A percentile compares a stretch with the other conserved stretches of the same genome.
Conservation (phyloP, 371 early-diverging fungal species). For the Quaeritorhiza haematococci region DNA sequence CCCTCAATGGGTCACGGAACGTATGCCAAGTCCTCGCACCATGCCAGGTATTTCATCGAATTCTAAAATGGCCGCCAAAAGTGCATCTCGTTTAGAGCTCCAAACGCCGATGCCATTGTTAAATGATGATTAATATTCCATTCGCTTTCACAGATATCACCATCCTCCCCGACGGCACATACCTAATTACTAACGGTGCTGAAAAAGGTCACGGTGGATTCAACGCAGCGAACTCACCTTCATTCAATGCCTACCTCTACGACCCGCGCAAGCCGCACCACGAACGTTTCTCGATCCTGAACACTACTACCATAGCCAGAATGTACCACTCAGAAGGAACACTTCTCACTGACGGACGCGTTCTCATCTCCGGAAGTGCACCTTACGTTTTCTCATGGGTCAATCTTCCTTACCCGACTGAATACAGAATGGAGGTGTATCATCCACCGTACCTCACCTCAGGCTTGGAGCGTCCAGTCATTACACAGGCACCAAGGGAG, state of each 20-base stretch:
- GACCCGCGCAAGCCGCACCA: slow-evolving; percentile 34
- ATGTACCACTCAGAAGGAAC: slow-evolving; percentile 65
- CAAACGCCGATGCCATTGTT: slow-evolving; percentile 1
- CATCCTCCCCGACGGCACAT: slow-evolving; percentile 52
- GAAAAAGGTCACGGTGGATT: slow-evolving; percentile 58
- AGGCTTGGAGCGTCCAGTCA: slow-evolving; percentile 40
- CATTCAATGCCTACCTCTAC: slow-evolving; percentile 54
- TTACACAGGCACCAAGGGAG: slow-evolving; percentile 11
- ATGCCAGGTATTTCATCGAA: slow-evolving; percentile 3
- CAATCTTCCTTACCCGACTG: slow-evolving; percentile 52
- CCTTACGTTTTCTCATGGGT: slow-evolving; percentile 21
- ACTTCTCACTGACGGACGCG: slow-evolving; percentile 53
- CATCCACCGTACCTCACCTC: slow-evolving; percentile 57
- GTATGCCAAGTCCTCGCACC: slow-evolving; percentile 10
- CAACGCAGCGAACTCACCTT: slow-evolving; percentile 35
- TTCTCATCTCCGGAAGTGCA: slow-evolving; percentile 45
- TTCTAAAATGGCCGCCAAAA: background rate
- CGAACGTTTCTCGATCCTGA: slow-evolving; percentile 27
- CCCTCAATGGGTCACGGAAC: slow-evolving; percentile 10
- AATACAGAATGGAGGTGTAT: slow-evolving; percentile 58
- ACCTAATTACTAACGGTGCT: slow-evolving; percentile 59
- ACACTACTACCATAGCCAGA: slow-evolving; percentile 54
- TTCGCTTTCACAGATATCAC: slow-evolving; percentile 56
- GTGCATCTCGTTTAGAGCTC: background rate
- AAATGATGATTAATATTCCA: slow-evolving; percentile 6